Conservation (phyloP, 2,329 filamentous ascomycete species). For the Clarireedia monteithiana region DNA sequence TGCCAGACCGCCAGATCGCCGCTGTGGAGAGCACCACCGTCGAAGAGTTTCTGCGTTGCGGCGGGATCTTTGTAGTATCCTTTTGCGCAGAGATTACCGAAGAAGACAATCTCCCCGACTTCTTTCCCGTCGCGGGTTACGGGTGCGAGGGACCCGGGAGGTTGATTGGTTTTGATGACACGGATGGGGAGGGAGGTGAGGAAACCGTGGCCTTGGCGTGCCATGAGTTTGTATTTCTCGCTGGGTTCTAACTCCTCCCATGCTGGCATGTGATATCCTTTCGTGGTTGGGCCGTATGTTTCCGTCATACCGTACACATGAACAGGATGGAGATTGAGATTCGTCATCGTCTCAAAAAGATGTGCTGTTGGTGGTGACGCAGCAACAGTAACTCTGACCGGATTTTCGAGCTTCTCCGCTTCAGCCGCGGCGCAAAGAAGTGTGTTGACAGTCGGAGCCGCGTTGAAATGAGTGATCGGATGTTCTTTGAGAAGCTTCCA, state of each 20-base stretch:
- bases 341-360: constrained; percentile 82
- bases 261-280: constrained; percentile 77
- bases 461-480: constrained; percentile 88
- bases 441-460: constrained; percentile 93
- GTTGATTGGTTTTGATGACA: constrained; percentile 71
- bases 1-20: constrained; percentile 94
- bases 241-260: constrained; percentile 70
- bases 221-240: constrained; percentile 85
- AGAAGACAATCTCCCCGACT: constrained; percentile 78
- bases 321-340: constrained; percentile 77
- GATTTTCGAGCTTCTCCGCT: constrained; percentile 59
- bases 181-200: constrained; percentile 73
- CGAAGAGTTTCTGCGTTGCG: constrained; percentile 80
- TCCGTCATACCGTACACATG: constrained; percentile 88
- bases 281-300: constrained; percentile 93
- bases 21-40: constrained; percentile 77
- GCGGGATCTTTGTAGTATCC: constrained; percentile 88
- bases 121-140: constrained; percentile 64
- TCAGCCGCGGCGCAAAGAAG: constrained; percentile 74
- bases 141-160: constrained; percentile 57
- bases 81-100: constrained; percentile 84
- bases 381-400: constrained; percentile 84
- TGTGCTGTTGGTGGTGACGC: constrained; percentile 84
- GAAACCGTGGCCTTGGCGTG: constrained; percentile 87
- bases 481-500: constrained; percentile 85